phyloP scores from a whole-genome alignment of 2,329 filamentous ascomycete genomes.

The Penicillium digitatum region DNA sequence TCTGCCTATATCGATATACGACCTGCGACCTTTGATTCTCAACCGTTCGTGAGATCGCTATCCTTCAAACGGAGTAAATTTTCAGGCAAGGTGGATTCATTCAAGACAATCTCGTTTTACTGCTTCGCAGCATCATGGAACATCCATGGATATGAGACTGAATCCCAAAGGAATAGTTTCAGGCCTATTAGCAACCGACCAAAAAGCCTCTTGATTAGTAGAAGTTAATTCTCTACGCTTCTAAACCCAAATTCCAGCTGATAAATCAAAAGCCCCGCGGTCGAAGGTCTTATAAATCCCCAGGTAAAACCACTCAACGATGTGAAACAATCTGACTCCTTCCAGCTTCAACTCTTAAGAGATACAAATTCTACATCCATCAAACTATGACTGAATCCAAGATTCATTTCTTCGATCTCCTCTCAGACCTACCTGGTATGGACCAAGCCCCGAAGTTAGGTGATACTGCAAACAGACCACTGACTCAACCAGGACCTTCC shows the following conservation, averaged over 20 bases:
- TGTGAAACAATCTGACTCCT: background rate
- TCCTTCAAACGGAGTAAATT: background rate
- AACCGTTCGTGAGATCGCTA: background rate
- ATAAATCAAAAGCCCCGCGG: constrained; percentile 3
- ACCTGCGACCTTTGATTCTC: background rate
- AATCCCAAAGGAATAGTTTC: background rate
- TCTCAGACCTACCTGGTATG: constrained; percentile 27
- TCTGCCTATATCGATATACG: background rate
- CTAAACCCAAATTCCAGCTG: background rate
- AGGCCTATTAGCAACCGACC: background rate
- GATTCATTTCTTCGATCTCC: constrained; percentile 36
- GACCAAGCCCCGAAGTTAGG: background rate
- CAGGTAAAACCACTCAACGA: background rate
- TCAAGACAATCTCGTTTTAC: background rate
- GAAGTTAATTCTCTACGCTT: background rate
- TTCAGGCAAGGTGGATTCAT: background rate
- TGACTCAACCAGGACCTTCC: constrained; percentile 19
- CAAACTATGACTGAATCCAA: constrained; percentile 20
- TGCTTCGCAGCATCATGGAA: no score
- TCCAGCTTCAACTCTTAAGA: background rate
- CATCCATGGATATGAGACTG: no score
- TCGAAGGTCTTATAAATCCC: background rate
- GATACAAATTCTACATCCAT: background rate
- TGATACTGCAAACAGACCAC: background rate
- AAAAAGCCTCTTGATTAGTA: background rate